Evolutionary conservation across 2,329 filamentous ascomycete genomes (phyloP), one percentile per base, ranked within the genome.

Genomic region (Pseudogymnoascus sp.): DNA sequence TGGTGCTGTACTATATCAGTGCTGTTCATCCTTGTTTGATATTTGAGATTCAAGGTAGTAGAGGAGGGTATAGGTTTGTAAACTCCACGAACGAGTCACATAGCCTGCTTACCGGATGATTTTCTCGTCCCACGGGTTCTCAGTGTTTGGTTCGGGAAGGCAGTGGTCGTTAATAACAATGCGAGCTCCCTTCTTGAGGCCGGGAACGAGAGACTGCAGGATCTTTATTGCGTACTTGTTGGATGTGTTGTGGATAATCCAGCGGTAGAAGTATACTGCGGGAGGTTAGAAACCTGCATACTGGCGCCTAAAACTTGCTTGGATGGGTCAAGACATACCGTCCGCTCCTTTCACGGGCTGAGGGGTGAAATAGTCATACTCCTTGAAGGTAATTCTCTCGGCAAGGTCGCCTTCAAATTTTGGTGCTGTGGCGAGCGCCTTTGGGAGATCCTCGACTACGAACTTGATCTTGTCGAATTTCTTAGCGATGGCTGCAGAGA

Each of bases 401-500:
- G 65, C 65, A 2, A 72, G 63, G 36, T 76, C 71, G 8, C 68
- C 68, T 31, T 81, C 77, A 0, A 80, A 78, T 19, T 72, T 73
- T 0, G 81, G 80, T 2, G 80, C 80, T 51, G 76, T 79, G 6
- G 76, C 75, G 13, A 84, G 73, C 14, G 79, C 83, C 67, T 77
- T 78, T 1, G 67, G 68, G 28, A 83, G 73, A 67, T 85, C 83
- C 69, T 85, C 81, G 23, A 85, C 83, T 13, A 85, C 73, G 69
- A 85, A 85, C 54, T 75, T 77, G 68, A 85, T 78, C 41, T 80
- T 77, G 57, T 77, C 76, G 73, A 80, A 84, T 63, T 73, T 74
- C 66, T 76, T 75, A 1, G 82, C 85, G 48, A 87, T 74, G 3
- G 80, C 81, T n/a, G 83, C 77, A 57, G 77, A 80, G n/a, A 82